Evolutionary conservation across 2,329 filamentous ascomycete genomes (phyloP), one percentile per base, ranked within the genome.

Genomic region (Gnomoniopsis sp.): DNA sequence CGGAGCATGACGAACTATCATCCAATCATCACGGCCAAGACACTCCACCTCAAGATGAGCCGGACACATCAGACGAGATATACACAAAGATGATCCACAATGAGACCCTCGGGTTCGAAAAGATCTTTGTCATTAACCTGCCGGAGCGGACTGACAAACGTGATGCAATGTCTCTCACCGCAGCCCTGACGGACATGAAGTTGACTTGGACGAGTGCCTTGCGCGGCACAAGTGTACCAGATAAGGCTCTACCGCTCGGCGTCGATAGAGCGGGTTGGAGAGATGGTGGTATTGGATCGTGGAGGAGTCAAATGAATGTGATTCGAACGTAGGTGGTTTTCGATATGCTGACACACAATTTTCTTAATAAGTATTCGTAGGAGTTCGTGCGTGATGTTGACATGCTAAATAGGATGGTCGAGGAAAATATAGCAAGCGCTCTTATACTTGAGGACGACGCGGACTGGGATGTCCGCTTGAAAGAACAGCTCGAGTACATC

Each of bases 71-170:
- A 26, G 49, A 44, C 15, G 44, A 30, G n/a, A 36, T 44, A 0
- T 17, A 38, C 8, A 19, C 49, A 6, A 23, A 55, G 1, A 3
- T n/a, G 4, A n/a, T 59, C 3, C 36, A 50, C 6, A 66, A 66
- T 44, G 51, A 53, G 48, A 63, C 64, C 0, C 59, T 66, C 1
- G 65, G 65, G 6, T 79, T 79, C 61, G 68, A 79, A 54, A 74
- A 75, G 49, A 69, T 80, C 30, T 77, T 79, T 56, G 74, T 77
- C 23, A 70, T 83, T 49, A 74, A 75, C 4, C 68, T 82, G 11
- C 75, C 77, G 4, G 72, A 75, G 44, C 72, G 80, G 36, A 75
- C 73, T 3, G 79, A 82, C 65, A 79, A 79, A 62, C 73, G 76
- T 52, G 80, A 83, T 70, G 75, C 74, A 3, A 67, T 83, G 19